phyloP scores from a whole-genome alignment of 2,329 filamentous ascomycete species.

The Ophiocordyceps camponoti-rufipedis region DNA sequence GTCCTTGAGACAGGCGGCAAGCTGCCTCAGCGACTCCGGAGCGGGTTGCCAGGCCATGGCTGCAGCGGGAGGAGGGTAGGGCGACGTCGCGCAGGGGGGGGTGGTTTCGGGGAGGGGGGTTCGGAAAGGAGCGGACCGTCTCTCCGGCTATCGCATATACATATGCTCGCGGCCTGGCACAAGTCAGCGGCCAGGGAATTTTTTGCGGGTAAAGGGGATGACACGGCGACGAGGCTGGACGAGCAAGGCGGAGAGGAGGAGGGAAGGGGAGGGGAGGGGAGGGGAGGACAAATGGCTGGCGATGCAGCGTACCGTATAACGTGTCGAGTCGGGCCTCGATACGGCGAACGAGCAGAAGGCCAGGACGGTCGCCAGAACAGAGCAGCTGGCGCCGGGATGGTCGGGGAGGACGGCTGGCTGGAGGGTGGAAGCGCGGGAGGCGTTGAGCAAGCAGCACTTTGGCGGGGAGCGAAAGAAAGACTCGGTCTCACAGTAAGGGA shows the following conservation, averaged over 20 bases:
- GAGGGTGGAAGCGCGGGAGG: neutral
- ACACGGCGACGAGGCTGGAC: no score
- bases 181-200: neutral
- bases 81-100: no score
- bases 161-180: neutral
- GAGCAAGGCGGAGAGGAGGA: neutral
- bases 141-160: no score
- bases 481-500: neutral
- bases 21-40: slow-evolving; percentile 72
- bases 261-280: neutral
- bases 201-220: neutral
- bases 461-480: slow-evolving; percentile 3
- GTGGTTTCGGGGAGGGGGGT: no score
- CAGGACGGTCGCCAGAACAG: neutral
- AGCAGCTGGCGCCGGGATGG: neutral
- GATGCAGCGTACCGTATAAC: neutral
- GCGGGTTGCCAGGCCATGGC: slow-evolving; percentile 87
- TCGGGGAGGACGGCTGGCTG: neutral
- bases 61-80: slow-evolving; percentile 2
- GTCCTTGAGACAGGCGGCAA: slow-evolving; percentile 77
- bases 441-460: neutral
- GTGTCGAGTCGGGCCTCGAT: neutral
- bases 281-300: neutral
- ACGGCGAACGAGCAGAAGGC: neutral
- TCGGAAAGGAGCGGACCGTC: no score